phyloP scores from a whole-genome alignment of 768 basidiomycete species.

The Amanita fuliginea region DNA sequence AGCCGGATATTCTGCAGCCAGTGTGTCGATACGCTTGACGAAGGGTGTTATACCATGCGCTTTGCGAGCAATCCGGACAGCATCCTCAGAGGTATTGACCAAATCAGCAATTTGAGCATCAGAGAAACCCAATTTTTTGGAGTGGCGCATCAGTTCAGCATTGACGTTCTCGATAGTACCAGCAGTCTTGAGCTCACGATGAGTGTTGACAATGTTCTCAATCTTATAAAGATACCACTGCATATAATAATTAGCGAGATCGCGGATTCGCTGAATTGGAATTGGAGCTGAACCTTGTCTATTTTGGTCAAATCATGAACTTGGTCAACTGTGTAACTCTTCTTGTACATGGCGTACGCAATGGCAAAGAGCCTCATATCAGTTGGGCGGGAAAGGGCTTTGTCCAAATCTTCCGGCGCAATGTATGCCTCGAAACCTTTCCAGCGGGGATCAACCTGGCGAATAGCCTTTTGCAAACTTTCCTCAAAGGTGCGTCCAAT shows the following conservation, averaged over 20 bases:
- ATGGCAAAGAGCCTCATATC: conserved; percentile 96
- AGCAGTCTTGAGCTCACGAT: conserved; percentile 59
- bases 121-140: conserved; percentile 94
- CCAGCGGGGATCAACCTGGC: conserved; percentile 95
- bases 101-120: conserved; percentile 88
- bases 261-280: not conserved
- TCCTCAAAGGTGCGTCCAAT: conserved; percentile 99
- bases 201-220: conserved; percentile 93
- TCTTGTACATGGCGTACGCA: conserved; percentile 95
- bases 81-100: conserved; percentile 58
- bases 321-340: conserved; percentile 80
- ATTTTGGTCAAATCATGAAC: conserved; percentile 95
- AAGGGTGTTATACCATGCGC: conserved; percentile 84
- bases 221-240: conserved; percentile 99
- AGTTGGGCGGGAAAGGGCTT: conserved; percentile 71
- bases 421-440: conserved; percentile 96
- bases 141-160: conserved; percentile 68
- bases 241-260: conserved; percentile 1
- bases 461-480: conserved; percentile 94
- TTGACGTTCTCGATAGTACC: conserved; percentile 61
- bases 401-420: conserved; percentile 76
- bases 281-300: conserved; percentile 57
- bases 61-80: conserved; percentile 81
- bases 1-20: conserved; percentile 97
- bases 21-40: conserved; percentile 98